A percentile compares a stretch with the other conserved stretches of the same genome.
These are phyloP conservation scores for Quercus gilva DNA, from an alignment of 306 rosid species.

Conservation along the genomic window DNA sequence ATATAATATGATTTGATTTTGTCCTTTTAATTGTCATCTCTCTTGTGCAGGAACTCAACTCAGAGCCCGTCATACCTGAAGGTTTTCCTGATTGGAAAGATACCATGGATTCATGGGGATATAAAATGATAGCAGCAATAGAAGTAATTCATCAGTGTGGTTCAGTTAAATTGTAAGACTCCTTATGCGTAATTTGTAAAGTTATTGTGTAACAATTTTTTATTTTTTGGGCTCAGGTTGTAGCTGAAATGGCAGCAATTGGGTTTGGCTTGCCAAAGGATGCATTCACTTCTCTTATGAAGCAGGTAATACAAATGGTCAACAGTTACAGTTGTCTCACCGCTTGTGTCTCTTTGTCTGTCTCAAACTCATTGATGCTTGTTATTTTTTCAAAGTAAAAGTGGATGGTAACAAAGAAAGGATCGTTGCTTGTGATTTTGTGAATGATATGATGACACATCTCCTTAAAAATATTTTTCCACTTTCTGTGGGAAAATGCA, in stretches of 20 bases:
- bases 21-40: constrained; percentile 13
- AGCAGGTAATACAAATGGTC: constrained; percentile 50
- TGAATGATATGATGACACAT: not conserved
- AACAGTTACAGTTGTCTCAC: not conserved
- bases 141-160: constrained; percentile 41
- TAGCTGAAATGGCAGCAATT: constrained; percentile 97
- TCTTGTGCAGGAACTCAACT: constrained; percentile 72
- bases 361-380: constrained; percentile 9
- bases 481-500: constrained; percentile 3
- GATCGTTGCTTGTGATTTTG: too few relatives aligned
- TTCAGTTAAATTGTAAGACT: not conserved
- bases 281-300: constrained; percentile 91
- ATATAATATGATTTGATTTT: not conserved
- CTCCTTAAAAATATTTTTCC: not conserved
- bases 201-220: not conserved
- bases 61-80: constrained; percentile 89
- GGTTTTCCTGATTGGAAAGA: constrained; percentile 89
- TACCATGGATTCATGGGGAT: constrained; percentile 94
- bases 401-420: not conserved
- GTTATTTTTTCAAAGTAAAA: not conserved
- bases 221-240: constrained; percentile 52
- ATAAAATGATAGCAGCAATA: constrained; percentile 82
- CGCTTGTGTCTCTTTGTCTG: not conserved
- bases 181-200: constrained; percentile 6
- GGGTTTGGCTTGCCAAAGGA: constrained; percentile 88